Percentiles rank a stretch among this genome's conserved stretches.
Conservation (phyloP, 495 filamentous ascomycete species). For the Penicillium odoratum region DNA sequence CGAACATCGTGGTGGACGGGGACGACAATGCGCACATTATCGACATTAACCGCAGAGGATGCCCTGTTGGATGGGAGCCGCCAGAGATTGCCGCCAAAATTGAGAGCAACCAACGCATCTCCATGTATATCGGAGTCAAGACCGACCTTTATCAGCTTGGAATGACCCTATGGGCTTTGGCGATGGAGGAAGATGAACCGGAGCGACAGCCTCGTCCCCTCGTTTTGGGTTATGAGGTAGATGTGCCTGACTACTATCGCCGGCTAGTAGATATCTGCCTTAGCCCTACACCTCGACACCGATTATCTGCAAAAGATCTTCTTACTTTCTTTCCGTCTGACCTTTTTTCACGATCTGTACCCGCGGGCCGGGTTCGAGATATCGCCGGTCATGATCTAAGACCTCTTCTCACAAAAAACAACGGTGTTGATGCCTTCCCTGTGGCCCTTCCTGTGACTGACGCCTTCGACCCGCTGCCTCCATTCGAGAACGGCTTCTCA, state of each 20-base stretch:
- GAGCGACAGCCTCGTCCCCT: constrained; percentile 79
- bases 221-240: constrained; percentile 39
- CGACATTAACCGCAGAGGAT: constrained; percentile 95
- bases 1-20: constrained; percentile 92
- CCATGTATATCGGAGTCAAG: constrained; percentile 98
- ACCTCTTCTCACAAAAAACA: constrained; percentile 12
- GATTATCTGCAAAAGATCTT: constrained; percentile 58
- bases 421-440: constrained; percentile 7
- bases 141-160: constrained; percentile 94
- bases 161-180: constrained; percentile 96
- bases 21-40: constrained; percentile 91
- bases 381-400: constrained; percentile 1
- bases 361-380: constrained; percentile 2
- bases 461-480: background rate
- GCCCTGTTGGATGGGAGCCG: constrained; percentile 96
- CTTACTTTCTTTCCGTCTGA: constrained; percentile 48
- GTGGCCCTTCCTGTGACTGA: background rate
- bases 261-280: constrained; percentile 60
- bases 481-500: constrained; percentile 7
- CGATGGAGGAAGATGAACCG: constrained; percentile 84
- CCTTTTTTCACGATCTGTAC: constrained; percentile 9
- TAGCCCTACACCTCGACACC: constrained; percentile 52
- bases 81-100: constrained; percentile 88
- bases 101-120: constrained; percentile 86
- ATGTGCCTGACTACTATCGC: constrained; percentile 60